Percentiles rank a stretch among this genome's conserved stretches.
phyloP scores from a whole-genome alignment of 805 yeast species.

The Lachancea thermotolerans region DNA sequence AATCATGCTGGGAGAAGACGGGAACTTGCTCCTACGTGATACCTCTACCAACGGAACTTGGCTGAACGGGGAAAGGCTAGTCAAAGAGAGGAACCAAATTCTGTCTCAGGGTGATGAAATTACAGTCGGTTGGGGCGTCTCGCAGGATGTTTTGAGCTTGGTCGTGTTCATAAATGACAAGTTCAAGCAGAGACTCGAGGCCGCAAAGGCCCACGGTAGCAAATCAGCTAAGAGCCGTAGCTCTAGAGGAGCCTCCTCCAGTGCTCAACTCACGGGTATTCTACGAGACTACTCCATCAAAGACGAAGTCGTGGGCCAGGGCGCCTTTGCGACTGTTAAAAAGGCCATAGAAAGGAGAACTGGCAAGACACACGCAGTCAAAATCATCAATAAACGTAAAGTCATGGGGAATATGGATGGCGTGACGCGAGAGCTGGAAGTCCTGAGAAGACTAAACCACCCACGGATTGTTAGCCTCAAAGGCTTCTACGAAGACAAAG shows the following conservation, averaged over 20 bases:
- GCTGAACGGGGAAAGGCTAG: constrained; percentile 66
- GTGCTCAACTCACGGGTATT: constrained; percentile 38
- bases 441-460: constrained; percentile 70
- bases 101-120: constrained; percentile 91
- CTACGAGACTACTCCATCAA: constrained; percentile 66
- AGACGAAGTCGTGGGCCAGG: constrained; percentile 87
- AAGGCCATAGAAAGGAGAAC: constrained; percentile 81
- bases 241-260: constrained; percentile 2
- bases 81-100: constrained; percentile 71
- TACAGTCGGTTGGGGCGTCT: constrained; percentile 80
- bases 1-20: constrained; percentile 58
- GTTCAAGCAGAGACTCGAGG: constrained; percentile 25
- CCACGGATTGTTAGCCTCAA: constrained; percentile 77
- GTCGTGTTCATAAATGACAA: constrained; percentile 39
- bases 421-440: constrained; percentile 79
- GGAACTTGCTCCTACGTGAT: constrained; percentile 48
- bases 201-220: constrained; percentile 10
- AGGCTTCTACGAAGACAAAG: constrained; percentile 79
- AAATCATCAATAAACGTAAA: constrained; percentile 77
- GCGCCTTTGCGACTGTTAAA: constrained; percentile 96
- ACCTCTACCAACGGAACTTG: constrained; percentile 89
- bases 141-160: constrained; percentile 52
- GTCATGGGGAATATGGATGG: constrained; percentile 74
- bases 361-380: constrained; percentile 84
- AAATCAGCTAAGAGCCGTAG: background rate